These are phyloP conservation scores for Albugo candida DNA, from an alignment of 352 stramenopile species.

Conservation along the genomic window DNA sequence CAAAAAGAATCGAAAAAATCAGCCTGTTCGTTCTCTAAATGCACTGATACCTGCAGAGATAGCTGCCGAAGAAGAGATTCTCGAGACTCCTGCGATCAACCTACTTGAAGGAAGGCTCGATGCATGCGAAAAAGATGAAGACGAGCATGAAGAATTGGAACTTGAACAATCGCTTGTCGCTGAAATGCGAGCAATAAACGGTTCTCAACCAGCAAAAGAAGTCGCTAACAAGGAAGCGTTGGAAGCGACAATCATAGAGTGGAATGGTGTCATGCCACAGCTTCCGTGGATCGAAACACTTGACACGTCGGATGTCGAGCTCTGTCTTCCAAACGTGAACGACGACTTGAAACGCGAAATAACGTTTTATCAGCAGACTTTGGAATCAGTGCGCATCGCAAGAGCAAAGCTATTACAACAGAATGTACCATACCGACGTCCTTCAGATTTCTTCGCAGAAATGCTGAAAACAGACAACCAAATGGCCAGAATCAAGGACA, in stretches of 20 bases:
- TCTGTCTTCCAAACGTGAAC: slow-evolving; percentile 62
- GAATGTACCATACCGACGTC: slow-evolving; percentile 82
- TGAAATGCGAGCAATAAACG: slow-evolving; percentile 30
- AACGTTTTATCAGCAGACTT: slow-evolving; percentile 92
- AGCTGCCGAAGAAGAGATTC: slow-evolving; percentile 60
- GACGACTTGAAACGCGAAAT: slow-evolving; percentile 85
- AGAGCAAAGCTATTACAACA: slow-evolving; percentile 47
- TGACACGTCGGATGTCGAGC: slow-evolving; percentile 31
- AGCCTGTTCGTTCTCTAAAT: too few species aligned
- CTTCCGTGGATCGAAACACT: slow-evolving; percentile 66
- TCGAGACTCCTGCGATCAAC: slow-evolving; percentile 61
- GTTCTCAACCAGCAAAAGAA: slow-evolving; percentile 13
- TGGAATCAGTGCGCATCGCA: slow-evolving; percentile 42
- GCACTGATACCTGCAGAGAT: slow-evolving; percentile 42
- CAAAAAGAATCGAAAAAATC: too few species aligned
- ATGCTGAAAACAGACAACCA: slow-evolving; percentile 97
- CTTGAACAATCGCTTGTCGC: slow-evolving; percentile 55
- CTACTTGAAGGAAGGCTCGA: slow-evolving; percentile 23
- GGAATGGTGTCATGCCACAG: slow-evolving; percentile 18
- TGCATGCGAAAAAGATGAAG: slow-evolving; percentile 18
- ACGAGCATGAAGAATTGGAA: slow-evolving; percentile 41
- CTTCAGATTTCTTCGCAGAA: slow-evolving; percentile 96
- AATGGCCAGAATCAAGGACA: slow-evolving; percentile 94
- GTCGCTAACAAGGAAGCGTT: slow-evolving; percentile 66
- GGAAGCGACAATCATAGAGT: slow-evolving; percentile 29